phyloP scores from a whole-genome alignment of 208 protist species.

The Endotrypanum monterogeii region DNA sequence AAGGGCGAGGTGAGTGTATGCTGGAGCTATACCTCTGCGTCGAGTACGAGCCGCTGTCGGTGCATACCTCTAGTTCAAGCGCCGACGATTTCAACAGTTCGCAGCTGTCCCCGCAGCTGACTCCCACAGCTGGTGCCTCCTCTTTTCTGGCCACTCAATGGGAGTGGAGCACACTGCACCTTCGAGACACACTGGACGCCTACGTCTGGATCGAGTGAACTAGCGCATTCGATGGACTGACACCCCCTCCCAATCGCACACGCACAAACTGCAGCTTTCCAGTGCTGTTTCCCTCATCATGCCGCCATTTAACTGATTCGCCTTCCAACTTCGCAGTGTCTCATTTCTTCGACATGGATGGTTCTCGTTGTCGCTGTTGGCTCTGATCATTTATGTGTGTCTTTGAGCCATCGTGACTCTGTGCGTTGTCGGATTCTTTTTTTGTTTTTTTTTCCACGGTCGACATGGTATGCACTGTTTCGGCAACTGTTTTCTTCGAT shows the following conservation, averaged over 20 bases:
- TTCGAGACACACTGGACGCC: slow-evolving; percentile 18
- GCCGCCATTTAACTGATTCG: neutral
- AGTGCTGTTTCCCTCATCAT: too few species aligned
- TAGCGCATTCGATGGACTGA: neutral
- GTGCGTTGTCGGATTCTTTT: neutral
- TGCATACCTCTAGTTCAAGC: neutral
- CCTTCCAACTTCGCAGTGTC: neutral
- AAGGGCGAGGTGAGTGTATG: neutral
- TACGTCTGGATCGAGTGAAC: slow-evolving; percentile 23
- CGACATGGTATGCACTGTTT: too few species aligned
- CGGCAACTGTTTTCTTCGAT: too few species aligned
- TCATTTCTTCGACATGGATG: neutral
- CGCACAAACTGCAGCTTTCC: too few species aligned
- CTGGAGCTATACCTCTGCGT: slow-evolving; percentile 22
- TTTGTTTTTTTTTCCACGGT: neutral
- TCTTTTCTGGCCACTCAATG: neutral
- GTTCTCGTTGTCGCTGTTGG: neutral
- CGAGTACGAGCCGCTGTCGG: slow-evolving; percentile 15
- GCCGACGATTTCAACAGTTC: neutral
- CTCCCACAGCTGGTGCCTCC: neutral
- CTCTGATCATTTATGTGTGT: neutral
- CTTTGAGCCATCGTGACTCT: neutral
- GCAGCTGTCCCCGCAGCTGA: neutral
- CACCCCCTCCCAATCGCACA: too few species aligned
- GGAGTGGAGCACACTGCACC: slow-evolving; percentile 4